Conservation (phyloP, 2,329 filamentous ascomycete species). For the Didymella pinodella region DNA sequence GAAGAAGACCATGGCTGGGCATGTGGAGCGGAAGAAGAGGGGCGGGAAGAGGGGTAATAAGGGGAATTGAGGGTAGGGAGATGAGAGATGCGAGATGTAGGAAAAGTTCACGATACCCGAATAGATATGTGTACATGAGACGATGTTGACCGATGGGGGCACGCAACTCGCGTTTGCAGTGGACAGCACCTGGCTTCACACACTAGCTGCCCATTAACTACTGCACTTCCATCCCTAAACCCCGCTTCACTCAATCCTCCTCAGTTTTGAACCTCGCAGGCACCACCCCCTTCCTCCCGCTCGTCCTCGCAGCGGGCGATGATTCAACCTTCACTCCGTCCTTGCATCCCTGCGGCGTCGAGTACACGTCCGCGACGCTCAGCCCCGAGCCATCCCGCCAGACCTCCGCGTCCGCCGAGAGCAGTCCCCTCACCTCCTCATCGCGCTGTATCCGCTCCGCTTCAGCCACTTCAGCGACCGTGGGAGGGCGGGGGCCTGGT, state of each 20-base stretch:
- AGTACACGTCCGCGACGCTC: constrained; percentile 29
- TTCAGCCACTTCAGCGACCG: not conserved
- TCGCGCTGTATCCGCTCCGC: constrained; percentile 9
- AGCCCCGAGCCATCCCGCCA: constrained; percentile 31
- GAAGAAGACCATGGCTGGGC: constrained; percentile 78
- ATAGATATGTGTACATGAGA: constrained; percentile 4
- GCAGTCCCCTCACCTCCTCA: constrained; percentile 19
- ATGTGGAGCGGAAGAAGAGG: constrained; percentile 82
- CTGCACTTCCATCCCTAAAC: no score
- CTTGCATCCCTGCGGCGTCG: not conserved
- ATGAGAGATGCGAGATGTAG: not conserved
- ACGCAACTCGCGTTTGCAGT: no score
- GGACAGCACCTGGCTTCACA: no score
- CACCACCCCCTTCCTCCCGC: not conserved
- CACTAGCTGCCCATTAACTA: no score
- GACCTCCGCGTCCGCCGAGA: constrained; percentile 29
- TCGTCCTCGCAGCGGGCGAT: not conserved
- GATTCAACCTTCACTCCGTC: not conserved
- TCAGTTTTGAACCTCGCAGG: not conserved
- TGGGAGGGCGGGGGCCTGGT: not conserved
- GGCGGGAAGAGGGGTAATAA: constrained; percentile 82
- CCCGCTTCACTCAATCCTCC: not conserved
- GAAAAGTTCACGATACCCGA: constrained; percentile 19
- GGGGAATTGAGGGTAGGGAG: constrained; percentile 24
- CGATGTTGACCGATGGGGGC: no score